phyloP scores from a whole-genome alignment of 352 stramenopile genomes.

The Thalassiosira exigua region DNA sequence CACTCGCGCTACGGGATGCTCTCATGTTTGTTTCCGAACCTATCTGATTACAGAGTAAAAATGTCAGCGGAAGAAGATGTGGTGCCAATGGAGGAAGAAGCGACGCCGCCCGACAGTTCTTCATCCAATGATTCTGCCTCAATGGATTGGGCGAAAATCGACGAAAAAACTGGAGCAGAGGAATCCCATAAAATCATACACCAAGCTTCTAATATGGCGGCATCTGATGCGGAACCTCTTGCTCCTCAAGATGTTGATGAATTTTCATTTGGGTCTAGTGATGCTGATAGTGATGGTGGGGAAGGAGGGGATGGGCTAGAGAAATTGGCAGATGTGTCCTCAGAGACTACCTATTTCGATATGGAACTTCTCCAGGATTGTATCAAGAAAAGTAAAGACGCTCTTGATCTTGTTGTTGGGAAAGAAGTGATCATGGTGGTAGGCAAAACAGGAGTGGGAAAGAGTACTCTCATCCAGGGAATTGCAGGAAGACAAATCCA shows the following conservation, averaged over 20 bases:
- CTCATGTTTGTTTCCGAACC: too few species aligned
- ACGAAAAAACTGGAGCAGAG: neutral
- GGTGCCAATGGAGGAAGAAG: neutral
- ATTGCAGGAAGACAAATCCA: slow-evolving; percentile 65
- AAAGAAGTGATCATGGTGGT: slow-evolving; percentile 67
- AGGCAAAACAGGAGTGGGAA: slow-evolving; percentile 68
- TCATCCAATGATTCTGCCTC: neutral
- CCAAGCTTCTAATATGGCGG: neutral
- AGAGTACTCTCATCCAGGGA: slow-evolving; percentile 67
- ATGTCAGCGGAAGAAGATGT: neutral
- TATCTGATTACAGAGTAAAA: too few species aligned
- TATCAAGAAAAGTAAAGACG: slow-evolving; percentile 53
- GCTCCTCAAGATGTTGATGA: neutral
- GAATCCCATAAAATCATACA: neutral
- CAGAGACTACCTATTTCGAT: slow-evolving; percentile 45
- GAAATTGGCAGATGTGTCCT: neutral
- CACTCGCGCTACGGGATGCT: too few species aligned
- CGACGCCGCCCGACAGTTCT: neutral
- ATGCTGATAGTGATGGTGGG: neutral
- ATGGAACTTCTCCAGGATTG: slow-evolving; percentile 56
- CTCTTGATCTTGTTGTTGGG: slow-evolving; percentile 50
- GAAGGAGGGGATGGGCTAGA: neutral
- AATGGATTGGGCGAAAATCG: neutral
- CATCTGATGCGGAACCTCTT: neutral
- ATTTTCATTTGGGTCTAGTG: neutral